These are phyloP conservation scores for Termitomyces sp. DNA, from an alignment of 768 basidiomycete genomes.

Conservation along the genomic window DNA sequence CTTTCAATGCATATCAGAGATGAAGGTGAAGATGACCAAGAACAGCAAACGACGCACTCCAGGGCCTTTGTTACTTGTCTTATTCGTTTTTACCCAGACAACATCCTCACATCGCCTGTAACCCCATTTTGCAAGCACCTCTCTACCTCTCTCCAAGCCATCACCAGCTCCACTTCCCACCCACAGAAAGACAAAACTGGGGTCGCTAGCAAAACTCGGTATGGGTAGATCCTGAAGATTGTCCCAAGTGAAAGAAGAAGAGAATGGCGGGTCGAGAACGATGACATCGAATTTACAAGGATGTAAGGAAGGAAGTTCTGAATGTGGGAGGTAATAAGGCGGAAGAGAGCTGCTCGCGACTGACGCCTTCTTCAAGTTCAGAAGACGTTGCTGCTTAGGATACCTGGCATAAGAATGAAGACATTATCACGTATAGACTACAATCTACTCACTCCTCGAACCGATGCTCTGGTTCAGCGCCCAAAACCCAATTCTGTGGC, in stretches of 20 bases:
- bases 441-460: constrained; percentile 83
- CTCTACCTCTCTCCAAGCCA: constrained; percentile 87
- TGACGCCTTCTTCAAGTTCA: constrained; percentile 76
- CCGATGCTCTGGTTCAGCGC: constrained; percentile 79
- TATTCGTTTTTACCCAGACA: constrained; percentile 97
- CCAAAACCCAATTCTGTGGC: constrained; percentile 91
- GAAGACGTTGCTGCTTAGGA: constrained; percentile 85
- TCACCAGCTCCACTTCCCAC: constrained; percentile 88
- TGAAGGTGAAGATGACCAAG: not conserved
- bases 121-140: constrained; percentile 91
- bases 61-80: constrained; percentile 61
- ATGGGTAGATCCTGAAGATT: constrained; percentile 79
- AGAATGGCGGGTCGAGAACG: constrained; percentile 86
- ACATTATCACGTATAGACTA: not conserved
- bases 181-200: constrained; percentile 94
- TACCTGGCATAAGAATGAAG: constrained; percentile 49
- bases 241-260: constrained; percentile 82
- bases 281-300: constrained; percentile 85
- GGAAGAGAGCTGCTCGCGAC: constrained; percentile 66
- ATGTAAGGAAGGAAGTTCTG: constrained; percentile 48
- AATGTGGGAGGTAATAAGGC: constrained; percentile 65
- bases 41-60: constrained; percentile 43
- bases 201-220: constrained; percentile 79
- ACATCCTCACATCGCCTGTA: constrained; percentile 95
- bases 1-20: constrained; percentile 28